phyloP scores from a whole-genome alignment of 129 eudicot genomes.

The Daucus carota region DH1_v3.0 NC_030386.2:26709001-26709500 shows the following conservation, averaged over 20 bases:
- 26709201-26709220: conserved; percentile 85
- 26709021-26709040: conserved; percentile 50
- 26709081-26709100: conserved; percentile 36
- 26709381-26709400: conserved; percentile 65
- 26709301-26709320: conserved; percentile 69
- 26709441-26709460: conserved; percentile 68
- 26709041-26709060: conserved; percentile 17
- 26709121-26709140: conserved; percentile 71
- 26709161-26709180: conserved; percentile 30
- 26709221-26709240: conserved; percentile 77
- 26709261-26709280: conserved; percentile 47
- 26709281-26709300: conserved; percentile 31
- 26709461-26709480: conserved; percentile 61
- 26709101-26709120: conserved; percentile 40
- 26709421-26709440: conserved; percentile 45
- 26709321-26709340: conserved; percentile 57
- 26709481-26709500: conserved; percentile 40
- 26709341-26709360: conserved; percentile 44
- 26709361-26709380: conserved; percentile 63
- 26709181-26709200: conserved; percentile 17
- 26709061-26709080: conserved; percentile 31
- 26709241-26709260: conserved; percentile 36
- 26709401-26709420: conserved; percentile 58
- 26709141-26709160: conserved; percentile 39
- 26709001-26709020: conserved; percentile 42